Base-by-base conservation (phyloP, 2,329 filamentous ascomycete species). In the Penicillium janthinellum region DNA sequence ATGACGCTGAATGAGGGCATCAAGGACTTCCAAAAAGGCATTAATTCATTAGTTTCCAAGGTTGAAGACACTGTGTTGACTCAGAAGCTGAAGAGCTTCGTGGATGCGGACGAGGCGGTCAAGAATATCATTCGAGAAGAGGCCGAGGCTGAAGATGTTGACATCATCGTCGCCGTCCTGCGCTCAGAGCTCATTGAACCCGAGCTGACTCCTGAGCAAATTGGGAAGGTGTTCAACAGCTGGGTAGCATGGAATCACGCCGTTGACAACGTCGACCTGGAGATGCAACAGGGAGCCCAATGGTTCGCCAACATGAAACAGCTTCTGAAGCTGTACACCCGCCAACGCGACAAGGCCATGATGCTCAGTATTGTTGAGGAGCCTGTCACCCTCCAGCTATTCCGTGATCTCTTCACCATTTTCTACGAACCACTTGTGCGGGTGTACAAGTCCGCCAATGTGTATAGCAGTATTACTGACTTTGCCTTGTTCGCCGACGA, bases 381-480 rank as follows among this genome's bases (percentile, higher is more conserved):
- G 79, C 92, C 95, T 0, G 93, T 94, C n/a, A 98, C 95, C 0
- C 83, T 99, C n/a, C 90, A 96, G 73, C 84, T 99, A 31, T 95
- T 99, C 84, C 88, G 92, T 50, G 95, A 99, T 71, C 84, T 99
- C 25, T 98, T 99, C 75, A 96, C 92, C 37, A 98, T 99, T 73
- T 99, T 99, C 80, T 99, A 99, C 78, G 95, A 99, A 74, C 95
- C 95, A 0, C 87, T 99, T 22, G 92, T 99, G 15, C 86, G 95
- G 50, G 95, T 99, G 0, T 99, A 99, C 83, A 99, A 98, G 79
- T 96, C 93, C 20, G 95, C 95, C 65, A 99, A 98, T 69, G 94
- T 99, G 28, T 98, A 98, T 82, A 95, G 88, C 81, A 96, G 91
- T 72, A 94, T 99, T 61, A 98, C 94, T 0, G 95, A 99, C 76